Percentiles rank a stretch among this genome's conserved stretches.
Conservation (phyloP, 495 filamentous ascomycete genomes). For the Xylaria castorea region DNA sequence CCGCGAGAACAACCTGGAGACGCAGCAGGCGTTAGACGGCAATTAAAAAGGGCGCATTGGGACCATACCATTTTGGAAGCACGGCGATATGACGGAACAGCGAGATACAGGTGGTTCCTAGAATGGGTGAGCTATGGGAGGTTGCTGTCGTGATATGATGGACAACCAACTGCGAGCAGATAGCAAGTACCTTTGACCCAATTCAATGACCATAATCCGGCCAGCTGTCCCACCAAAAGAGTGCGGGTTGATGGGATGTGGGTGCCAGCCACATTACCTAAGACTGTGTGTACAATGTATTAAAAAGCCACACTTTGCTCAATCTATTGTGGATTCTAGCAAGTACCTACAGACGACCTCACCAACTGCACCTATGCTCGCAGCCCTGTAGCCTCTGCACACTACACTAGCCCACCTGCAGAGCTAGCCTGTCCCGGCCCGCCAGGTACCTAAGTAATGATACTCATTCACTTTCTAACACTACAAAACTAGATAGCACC, state of each 20-base stretch:
- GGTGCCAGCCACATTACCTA: conserved; percentile 1
- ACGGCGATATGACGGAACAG: neutral
- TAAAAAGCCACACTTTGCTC: neutral
- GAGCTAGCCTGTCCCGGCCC: neutral
- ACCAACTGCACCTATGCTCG: neutral
- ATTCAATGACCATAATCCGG: neutral
- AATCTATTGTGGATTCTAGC: no score
- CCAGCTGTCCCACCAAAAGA: conserved; percentile 24
- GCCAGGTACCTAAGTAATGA: neutral
- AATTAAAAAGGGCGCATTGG: conserved; percentile 1
- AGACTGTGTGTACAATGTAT: neutral
- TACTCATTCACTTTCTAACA: conserved; percentile 1
- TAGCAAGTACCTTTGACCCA: neutral
- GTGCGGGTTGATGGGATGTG: neutral
- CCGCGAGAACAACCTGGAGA: conserved; percentile 90
- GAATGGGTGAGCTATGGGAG: conserved; percentile 28
- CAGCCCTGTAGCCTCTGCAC: conserved; percentile 2
- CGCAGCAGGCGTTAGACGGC: conserved; percentile 29
- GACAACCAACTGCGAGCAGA: neutral
- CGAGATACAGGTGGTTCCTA: conserved; percentile 13
- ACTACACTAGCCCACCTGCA: neutral
- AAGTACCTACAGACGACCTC: no score
- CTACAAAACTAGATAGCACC: neutral
- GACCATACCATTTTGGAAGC: conserved; percentile 35
- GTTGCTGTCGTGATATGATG: conserved; percentile 28